Percentiles rank a stretch among this genome's conserved stretches.
Conservation (phyloP, 2,329 filamentous ascomycete genomes). For the Fusarium beomiforme region DNA sequence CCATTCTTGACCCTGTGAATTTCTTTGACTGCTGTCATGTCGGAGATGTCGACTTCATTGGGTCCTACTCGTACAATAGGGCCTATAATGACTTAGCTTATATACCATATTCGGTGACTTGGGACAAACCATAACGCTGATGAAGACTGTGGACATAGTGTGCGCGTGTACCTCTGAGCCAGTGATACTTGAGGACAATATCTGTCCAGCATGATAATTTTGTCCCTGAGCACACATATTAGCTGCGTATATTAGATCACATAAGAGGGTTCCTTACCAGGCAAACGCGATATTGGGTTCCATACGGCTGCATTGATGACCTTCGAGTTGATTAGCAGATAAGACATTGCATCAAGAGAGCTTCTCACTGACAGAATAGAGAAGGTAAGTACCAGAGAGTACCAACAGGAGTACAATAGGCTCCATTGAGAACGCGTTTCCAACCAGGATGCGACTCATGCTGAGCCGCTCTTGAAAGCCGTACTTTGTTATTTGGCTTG, state of each 20-base stretch:
- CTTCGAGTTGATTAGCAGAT: not conserved
- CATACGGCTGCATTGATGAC: not conserved
- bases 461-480: too few species aligned
- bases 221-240: not conserved
- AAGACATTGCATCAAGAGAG: not conserved
- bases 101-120: accelerated
- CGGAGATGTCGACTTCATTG: not conserved
- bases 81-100: not conserved
- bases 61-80: not conserved
- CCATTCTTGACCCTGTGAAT: not conserved
- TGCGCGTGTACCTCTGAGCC: not conserved
- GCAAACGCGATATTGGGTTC: not conserved
- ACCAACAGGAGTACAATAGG: not conserved
- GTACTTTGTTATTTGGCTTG: too few species aligned
- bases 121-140: not conserved
- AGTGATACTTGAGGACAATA: not conserved
- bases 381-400: not conserved
- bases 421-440: too few species aligned
- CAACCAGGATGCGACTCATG: too few species aligned
- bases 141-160: not conserved
- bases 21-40: not conserved
- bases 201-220: not conserved
- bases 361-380: not conserved
- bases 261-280: not conserved
- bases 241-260: not conserved